Evolutionary conservation across 768 basidiomycete genomes (phyloP).

Genomic region (Boletellus ananiceps): DNA sequence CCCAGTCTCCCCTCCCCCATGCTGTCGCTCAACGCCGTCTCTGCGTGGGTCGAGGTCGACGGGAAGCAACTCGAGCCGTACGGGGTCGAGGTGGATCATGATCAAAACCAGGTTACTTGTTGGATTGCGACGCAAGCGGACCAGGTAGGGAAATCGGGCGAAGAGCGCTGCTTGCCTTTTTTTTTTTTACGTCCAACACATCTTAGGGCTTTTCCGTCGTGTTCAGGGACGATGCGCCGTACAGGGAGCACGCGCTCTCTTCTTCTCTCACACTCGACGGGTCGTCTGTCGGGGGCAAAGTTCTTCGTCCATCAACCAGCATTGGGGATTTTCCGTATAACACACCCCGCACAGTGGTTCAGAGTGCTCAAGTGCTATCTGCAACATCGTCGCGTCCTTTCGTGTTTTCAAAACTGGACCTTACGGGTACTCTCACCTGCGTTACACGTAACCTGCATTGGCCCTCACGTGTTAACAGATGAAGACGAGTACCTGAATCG

Average conservation of each 20-base stretch:
- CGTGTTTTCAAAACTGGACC: conserved; percentile 24
- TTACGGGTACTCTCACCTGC: conserved; percentile 23
- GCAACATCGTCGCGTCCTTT: conserved; percentile 18
- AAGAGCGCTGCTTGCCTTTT: neutral
- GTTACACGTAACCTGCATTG: too few relatives aligned
- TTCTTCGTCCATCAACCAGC: neutral
- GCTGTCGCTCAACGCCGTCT: conserved; percentile 18
- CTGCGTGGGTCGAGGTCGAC: conserved; percentile 29
- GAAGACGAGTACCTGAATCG: conserved; percentile 22
- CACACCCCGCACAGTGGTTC: conserved; percentile 4
- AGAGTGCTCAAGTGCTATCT: conserved; percentile 6
- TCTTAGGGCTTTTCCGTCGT: conserved; percentile 25
- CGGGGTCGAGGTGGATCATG: conserved; percentile 16
- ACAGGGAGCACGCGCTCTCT: conserved; percentile 6
- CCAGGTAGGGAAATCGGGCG: conserved; percentile 19
- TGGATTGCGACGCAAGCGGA: conserved; percentile 26
- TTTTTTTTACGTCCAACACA: neutral
- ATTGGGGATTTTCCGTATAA: neutral
- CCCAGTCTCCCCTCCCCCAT: conserved; percentile 10
- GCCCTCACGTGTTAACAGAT: conserved; percentile 18
- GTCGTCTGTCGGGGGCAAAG: neutral
- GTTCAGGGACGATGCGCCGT: conserved; percentile 10
- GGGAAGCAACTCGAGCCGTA: conserved; percentile 24
- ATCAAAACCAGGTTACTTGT: conserved; percentile 21
- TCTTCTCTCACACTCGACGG: conserved; percentile 20